These are phyloP conservation scores for Linum trigynum DNA, from an alignment of 345 rosid species.

Conservation along the genomic window DNA sequence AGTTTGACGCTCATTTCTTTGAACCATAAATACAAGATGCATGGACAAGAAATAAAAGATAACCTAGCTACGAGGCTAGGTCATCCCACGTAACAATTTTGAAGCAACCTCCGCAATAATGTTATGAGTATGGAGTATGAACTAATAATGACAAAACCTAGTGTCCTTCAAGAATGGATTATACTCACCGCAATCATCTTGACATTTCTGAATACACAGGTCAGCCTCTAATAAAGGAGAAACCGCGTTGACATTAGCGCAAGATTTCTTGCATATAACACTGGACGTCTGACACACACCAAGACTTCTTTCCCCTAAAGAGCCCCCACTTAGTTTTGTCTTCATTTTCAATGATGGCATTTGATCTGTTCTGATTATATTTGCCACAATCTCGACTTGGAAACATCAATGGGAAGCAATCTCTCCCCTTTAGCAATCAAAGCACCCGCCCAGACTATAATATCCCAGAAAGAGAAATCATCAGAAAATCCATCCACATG, in stretches of 20 bases:
- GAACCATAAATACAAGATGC: too few species aligned
- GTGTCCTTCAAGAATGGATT: not conserved
- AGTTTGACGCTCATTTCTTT: not conserved
- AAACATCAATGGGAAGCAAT: conserved; percentile 36
- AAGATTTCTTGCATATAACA: conserved; percentile 38
- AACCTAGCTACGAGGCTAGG: not conserved
- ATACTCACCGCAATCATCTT: conserved; percentile 30
- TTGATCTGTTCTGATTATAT: conserved; percentile 31
- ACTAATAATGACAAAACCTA: not conserved
- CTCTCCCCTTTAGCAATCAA: conserved; percentile 24
- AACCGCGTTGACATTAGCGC: conserved; percentile 23
- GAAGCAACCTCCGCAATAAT: not conserved
- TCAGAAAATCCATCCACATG: not conserved
- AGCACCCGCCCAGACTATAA: conserved; percentile 31
- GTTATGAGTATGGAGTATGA: not conserved
- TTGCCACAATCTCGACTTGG: conserved; percentile 28
- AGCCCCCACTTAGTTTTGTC: conserved; percentile 34
- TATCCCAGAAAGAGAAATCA: conserved; percentile 13
- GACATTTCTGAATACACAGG: conserved; percentile 18
- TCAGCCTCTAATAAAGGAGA: conserved; percentile 30
- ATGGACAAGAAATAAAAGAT: not conserved
- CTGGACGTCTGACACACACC: conserved; percentile 44
- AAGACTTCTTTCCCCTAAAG: conserved; percentile 43
- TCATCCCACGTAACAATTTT: not conserved
- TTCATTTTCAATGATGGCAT: conserved; percentile 73